Evolutionary conservation across 129 eudicot species (phyloP), one percentile per base, ranked within the genome.

Genomic region (Flaveria bidentis): DNA sequence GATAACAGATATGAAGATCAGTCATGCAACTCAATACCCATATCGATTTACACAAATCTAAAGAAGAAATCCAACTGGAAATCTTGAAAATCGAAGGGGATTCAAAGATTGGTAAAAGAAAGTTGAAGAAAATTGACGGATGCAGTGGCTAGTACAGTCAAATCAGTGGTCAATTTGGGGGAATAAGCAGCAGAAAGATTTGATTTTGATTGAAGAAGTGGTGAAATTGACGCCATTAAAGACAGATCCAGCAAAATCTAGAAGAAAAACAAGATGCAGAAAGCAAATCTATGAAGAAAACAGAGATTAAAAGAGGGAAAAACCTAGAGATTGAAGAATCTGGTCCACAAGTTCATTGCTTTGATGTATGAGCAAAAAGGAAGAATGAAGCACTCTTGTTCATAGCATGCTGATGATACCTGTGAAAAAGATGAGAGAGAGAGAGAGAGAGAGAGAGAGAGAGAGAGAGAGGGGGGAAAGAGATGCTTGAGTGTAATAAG

Each of bases 291-390:
- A 67, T 13, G 33, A 78, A 71, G 67, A 66, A 28, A 67, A 23
- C 4, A 3, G 23, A 75, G 45, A 70, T 25, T 69, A 76, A 75
- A 30, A 69, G 71, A 55, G 46, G 57, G 51, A 20, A 79, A 77
- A 78, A 87, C 88, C 91, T 84, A 58, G 77, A 61, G 28, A 53
- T 77, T 58, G 66, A 69, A 77, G 69, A 79, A 80, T 69, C 67
- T 60, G 85, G 71, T 76, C 74, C 79, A 69, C 69, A 66, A 62
- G 53, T 71, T 39, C 53, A 73, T 65, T 18, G 67, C 39, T 73
- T 72, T 77, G 83, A 69, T 80, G 78, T 67, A 44, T 30, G 73
- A 80, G 87, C 74, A 73, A 67, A 70, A 81, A 70, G 80, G 79
- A 57, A 72, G 72, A 36, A 71, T 64, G 65, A 72, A 73, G 72